Percentiles rank a stretch among this genome's conserved stretches.
phyloP scores from a whole-genome alignment of 805 yeast genomes.

The Nakazawaea anatomiae region DNA sequence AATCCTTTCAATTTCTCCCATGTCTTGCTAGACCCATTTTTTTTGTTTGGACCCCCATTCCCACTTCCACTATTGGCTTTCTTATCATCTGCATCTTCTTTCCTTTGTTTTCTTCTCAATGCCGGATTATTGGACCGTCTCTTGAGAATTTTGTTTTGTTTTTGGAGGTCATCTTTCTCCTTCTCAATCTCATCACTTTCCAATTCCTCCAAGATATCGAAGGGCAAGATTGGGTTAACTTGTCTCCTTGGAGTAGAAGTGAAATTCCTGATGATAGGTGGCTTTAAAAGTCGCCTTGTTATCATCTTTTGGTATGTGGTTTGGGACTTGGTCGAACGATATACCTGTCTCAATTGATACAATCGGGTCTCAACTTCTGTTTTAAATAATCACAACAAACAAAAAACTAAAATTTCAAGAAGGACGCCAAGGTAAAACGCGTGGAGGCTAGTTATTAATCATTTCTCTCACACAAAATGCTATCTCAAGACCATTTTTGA shows the following conservation, averaged over 20 bases:
- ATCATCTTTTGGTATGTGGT: not conserved
- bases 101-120: not conserved
- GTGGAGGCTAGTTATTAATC: too few relatives aligned
- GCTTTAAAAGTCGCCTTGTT: not conserved
- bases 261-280: not conserved
- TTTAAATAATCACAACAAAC: too few relatives aligned
- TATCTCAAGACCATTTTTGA: too few relatives aligned
- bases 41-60: not conserved
- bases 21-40: slow-evolving; percentile 3
- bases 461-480: too few relatives aligned
- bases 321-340: too few relatives aligned
- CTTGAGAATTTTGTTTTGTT: slow-evolving; percentile 22
- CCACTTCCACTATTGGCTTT: not conserved
- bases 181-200: slow-evolving; percentile 27
- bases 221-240: slow-evolving; percentile 35
- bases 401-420: too few relatives aligned
- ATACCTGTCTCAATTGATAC: too few relatives aligned
- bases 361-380: too few relatives aligned
- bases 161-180: slow-evolving; percentile 23
- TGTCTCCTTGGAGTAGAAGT: not conserved
- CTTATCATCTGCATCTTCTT: slow-evolving; percentile 3
- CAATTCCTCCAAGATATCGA: slow-evolving; percentile 33
- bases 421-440: too few relatives aligned
- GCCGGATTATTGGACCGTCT: slow-evolving; percentile 8
- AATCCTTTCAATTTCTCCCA: slow-evolving; percentile 15